Evolutionary conservation across 148 eudicot genomes (phyloP), one percentile per base, ranked within the genome.

Genomic region (Rhododendron griersonianum): DNA sequence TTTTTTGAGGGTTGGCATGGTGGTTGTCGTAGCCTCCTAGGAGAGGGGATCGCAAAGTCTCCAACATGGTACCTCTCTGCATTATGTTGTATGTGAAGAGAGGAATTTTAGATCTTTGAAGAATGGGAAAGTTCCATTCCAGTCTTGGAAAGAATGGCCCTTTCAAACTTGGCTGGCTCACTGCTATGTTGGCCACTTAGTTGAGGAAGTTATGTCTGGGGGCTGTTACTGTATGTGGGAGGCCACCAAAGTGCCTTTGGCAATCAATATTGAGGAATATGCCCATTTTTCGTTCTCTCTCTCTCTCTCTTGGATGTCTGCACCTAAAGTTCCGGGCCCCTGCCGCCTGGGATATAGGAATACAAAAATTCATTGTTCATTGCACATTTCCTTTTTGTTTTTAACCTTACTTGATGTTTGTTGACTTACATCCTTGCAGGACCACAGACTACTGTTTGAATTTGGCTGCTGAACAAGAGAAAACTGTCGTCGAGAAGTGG

Each of bases 401-500:
- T 39, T 61, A 48, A 53, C 50, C 74, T 80, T 85, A 45, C 53
- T 57, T 84, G 80, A 69, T 78, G n/a, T 73, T 80, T 81, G 28
- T 59, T 45, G n/a, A 88, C 76, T 69, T 89, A 71, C 65, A 65
- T 87, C 85, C 84, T 89, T 86, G 74, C 95, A 97, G 99, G 93
- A 93, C 98, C 78, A 95, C 99, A 78, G 91, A 89, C 74, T 94
- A 91, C 88, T 97, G 98, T 86, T 86, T 97, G 86, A 92, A 90
- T 84, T 85, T 97, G 90, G 99, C 99, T 81, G 89, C 93, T 86
- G 98, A 97, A 73, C 99, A 97, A 92, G 99, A 97, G 90, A 92
- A 93, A 91, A 94, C 90, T 67, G 92, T 95, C 57, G 83, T 80
- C 28, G 99, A 95, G 55, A 88, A 90, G 85, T 97, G 99, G 99